Percentiles rank a stretch among this genome's conserved stretches.
Conservation (phyloP, 73 alveolate species). For the Blepharisma stoltei region DNA sequence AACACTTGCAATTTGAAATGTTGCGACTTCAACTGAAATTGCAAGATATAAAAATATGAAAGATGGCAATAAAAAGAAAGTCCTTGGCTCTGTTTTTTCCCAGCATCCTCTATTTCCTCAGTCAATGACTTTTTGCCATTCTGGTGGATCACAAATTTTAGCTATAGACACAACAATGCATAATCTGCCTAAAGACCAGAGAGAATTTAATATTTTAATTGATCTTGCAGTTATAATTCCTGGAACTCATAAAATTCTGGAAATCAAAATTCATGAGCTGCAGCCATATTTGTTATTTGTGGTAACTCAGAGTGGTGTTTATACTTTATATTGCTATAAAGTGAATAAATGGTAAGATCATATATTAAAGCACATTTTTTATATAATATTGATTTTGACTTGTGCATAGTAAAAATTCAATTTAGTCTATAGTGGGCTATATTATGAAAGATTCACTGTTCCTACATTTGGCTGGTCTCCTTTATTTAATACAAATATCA, state of each 20-base stretch:
- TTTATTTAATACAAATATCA: background rate
- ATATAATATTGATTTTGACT: too few species aligned
- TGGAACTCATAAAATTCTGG: background rate
- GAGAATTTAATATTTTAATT: background rate
- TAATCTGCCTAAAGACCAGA: background rate
- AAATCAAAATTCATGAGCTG: background rate
- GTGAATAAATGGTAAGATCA: too few species aligned
- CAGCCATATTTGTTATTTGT: slow-evolving; percentile 18
- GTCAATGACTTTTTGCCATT: background rate
- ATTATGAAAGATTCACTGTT: background rate
- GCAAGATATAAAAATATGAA: slow-evolving; percentile 16
- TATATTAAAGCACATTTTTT: too few species aligned
- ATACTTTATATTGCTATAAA: too few species aligned
- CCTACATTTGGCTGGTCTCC: background rate
- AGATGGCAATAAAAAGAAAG: slow-evolving; percentile 5
- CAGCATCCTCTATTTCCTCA: slow-evolving; percentile 8
- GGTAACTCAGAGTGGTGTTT: background rate
- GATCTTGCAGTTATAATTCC: background rate
- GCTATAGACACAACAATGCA: background rate
- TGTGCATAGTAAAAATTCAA: too few species aligned
- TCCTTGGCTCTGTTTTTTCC: background rate
- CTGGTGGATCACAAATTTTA: background rate
- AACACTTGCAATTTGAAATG: background rate
- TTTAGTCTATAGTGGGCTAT: too few species aligned
- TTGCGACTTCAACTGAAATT: background rate